Base-by-base conservation (phyloP, 495 filamentous ascomycete genomes). In the Chlorociboria aeruginascens region DNA sequence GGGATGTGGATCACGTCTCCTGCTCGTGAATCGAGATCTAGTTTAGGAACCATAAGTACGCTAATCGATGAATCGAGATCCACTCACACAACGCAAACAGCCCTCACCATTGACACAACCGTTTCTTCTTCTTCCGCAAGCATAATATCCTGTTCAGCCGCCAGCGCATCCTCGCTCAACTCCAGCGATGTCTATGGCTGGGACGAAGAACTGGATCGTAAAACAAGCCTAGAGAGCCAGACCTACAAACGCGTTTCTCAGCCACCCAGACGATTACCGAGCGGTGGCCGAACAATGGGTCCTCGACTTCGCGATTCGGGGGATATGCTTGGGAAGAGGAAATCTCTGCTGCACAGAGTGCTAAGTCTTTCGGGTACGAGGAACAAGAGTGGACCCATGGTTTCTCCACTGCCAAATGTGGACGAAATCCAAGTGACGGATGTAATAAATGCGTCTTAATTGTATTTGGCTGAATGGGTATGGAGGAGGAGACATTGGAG, bases 321-420 rank as follows among this genome's bases (percentile, higher is more conserved):
- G 8, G 45, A 44, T 4, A 13, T 39, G 8, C 20, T 45, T 25
- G 54, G 48, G 7, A 58, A 59, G 40, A 66, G 60, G 45, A 62
- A 57, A 40, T 62, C 62, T 28, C 56, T 74, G 28, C 57, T 74
- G 7, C 60, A 72, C 31, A 59, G 69, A 16, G 69, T 74, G 4
- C 64, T 73, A 28, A 60, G 48, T 38, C 10, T 59, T 1, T 52
- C 49, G 1, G 32, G 40, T 6, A 45, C 48, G 25, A 16, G 36
- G 29, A 25, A 4, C 4, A 25, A 25, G 20, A 2, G 20, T 25
- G 20, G 4, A 25, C 4, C 20, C 1, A 25, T 4, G 20, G 20
- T 25, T 4, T 25, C 20, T 25, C 20, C 20, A 25, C 20, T 25
- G 20, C 20, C 20, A 4, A 25, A 25, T 25, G 20, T 25, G 20